A percentile compares a stretch with the other conserved stretches of the same genome.
These are phyloP conservation scores for Corylus americana DNA, from an alignment of 306 rosid genomes.

Conservation along the genomic window DNA sequence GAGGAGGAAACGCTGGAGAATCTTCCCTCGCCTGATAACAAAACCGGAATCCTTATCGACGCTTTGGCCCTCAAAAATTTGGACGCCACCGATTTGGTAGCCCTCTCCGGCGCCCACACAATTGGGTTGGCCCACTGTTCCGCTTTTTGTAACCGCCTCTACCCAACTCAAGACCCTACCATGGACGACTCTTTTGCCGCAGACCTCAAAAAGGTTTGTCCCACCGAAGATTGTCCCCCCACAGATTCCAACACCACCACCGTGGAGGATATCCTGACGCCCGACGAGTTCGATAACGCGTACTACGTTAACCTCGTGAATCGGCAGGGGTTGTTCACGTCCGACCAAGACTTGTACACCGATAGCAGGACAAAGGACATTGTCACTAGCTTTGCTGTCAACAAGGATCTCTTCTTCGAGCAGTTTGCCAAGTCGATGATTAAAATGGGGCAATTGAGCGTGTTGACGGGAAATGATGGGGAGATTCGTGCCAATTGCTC, in stretches of 20 bases:
- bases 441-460: conserved; percentile 73
- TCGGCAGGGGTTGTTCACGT: conserved; percentile 64
- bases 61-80: conserved; percentile 47
- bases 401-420: conserved; percentile 53
- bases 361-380: conserved; percentile 44
- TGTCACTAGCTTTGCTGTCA: conserved; percentile 51
- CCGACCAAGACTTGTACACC: conserved; percentile 63
- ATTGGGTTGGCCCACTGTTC: conserved; percentile 56
- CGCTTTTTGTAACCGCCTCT: conserved; percentile 52
- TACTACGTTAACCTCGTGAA: conserved; percentile 64
- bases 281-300: conserved; percentile 62
- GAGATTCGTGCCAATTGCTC: conserved; percentile 72
- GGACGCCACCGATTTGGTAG: conserved; percentile 52
- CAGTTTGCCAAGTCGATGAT: conserved; percentile 60
- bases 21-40: conserved; percentile 53
- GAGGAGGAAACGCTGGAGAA: conserved; percentile 18
- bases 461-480: conserved; percentile 54
- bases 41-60: conserved; percentile 30
- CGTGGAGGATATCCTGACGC: conserved; percentile 49
- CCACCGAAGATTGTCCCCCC: neutral
- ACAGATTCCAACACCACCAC: conserved; percentile 22
- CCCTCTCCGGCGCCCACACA: conserved; percentile 82
- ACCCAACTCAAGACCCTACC: conserved; percentile 54
- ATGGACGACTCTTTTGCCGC: conserved; percentile 59
- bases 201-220: conserved; percentile 48